Evolutionary conservation across 768 basidiomycete genomes (phyloP).

Genomic region (Xanthoconium stramineum): DNA sequence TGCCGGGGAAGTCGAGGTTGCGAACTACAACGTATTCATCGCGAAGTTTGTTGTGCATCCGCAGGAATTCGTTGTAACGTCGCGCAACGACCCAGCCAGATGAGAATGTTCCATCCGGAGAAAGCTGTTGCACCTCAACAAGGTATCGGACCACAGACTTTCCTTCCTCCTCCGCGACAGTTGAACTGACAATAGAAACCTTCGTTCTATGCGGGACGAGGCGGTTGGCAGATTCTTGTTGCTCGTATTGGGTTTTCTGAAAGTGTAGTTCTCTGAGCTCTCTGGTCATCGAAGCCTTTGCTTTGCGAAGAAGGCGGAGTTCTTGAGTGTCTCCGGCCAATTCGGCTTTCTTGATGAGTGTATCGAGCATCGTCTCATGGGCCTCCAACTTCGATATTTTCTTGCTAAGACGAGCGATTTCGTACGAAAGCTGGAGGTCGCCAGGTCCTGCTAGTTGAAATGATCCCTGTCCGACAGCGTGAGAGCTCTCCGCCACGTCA

Average conservation of each 20-base stretch:
- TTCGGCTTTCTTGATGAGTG: constrained; percentile 91
- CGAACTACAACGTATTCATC: constrained; percentile 69
- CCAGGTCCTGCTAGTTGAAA: constrained; percentile 84
- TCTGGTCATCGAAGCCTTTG: constrained; percentile 74
- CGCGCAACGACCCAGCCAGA: constrained; percentile 93
- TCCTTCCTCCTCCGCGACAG: constrained; percentile 78
- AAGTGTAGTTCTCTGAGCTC: constrained; percentile 84
- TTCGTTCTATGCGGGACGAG: constrained; percentile 80
- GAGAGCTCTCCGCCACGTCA: constrained; percentile 19
- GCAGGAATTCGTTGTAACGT: constrained; percentile 92
- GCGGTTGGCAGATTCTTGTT: constrained; percentile 89
- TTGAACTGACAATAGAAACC: constrained; percentile 82
- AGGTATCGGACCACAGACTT: constrained; percentile 91
- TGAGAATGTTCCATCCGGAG: constrained; percentile 69
- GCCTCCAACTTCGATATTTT: constrained; percentile 74
- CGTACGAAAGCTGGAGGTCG: constrained; percentile 82
- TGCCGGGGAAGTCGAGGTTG: constrained; percentile 86
- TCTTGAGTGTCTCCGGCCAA: constrained; percentile 88
- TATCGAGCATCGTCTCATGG: constrained; percentile 82
- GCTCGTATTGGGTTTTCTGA: constrained; percentile 90
- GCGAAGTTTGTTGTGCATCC: constrained; percentile 80
- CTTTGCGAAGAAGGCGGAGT: constrained; percentile 75
- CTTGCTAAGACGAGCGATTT: constrained; percentile 74
- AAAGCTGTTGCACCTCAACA: constrained; percentile 87
- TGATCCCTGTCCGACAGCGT: constrained; percentile 42